phyloP scores from a whole-genome alignment of 352 stramenopile species.

The Phytophthora pluvialis region DNA sequence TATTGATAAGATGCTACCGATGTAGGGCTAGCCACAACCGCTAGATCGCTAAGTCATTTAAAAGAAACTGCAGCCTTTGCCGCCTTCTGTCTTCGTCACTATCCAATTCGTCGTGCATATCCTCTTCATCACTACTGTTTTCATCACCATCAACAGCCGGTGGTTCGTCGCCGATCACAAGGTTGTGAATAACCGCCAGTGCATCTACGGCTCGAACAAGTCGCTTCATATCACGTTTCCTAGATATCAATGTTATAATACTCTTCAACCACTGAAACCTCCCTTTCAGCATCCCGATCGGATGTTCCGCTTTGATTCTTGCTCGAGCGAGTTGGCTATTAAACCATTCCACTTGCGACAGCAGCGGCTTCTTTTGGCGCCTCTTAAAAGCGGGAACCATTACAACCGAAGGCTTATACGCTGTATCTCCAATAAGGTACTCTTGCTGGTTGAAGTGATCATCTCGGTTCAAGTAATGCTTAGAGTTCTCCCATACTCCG shows the following conservation, averaged over 20 bases:
- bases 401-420: no score
- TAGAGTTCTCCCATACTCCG: not conserved
- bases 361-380: not conserved
- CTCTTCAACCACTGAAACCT: not conserved
- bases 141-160: not conserved
- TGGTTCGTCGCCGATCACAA: not conserved
- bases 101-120: no score
- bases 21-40: no score
- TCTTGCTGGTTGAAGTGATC: no score
- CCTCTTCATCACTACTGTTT: no score
- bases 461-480: not conserved
- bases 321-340: not conserved
- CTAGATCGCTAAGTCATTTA: no score
- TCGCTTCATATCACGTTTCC: slow-evolving; percentile 1
- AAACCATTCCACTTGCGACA: slow-evolving; percentile 2
- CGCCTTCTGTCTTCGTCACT: no score
- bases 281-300: not conserved
- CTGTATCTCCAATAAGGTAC: no score
- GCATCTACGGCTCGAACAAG: slow-evolving; percentile 2
- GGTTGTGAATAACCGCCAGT: not conserved
- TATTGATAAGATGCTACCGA: no score
- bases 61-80: no score
- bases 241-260: not conserved
- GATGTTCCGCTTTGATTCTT: slow-evolving; percentile 1
- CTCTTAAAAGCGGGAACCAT: no score